A percentile compares a stretch with the other conserved stretches of the same genome.
phyloP scores from a whole-genome alignment of 371 early-diverging fungal genomes.

The Syncephalis plumigaleata region DNA sequence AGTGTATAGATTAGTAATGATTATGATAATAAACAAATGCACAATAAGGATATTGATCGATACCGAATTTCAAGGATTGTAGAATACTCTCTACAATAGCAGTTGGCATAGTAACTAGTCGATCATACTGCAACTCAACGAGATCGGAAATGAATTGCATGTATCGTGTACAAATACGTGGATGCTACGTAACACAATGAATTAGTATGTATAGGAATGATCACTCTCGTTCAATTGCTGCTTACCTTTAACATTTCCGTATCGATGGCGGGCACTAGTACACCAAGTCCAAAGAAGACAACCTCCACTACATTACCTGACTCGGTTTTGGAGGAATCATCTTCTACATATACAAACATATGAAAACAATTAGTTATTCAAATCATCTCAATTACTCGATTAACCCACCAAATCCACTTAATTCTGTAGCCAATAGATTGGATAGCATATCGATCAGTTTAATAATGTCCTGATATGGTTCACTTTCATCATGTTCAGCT shows the following conservation, averaged over 20 bases:
- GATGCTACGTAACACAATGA: conserved; percentile 24
- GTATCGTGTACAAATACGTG: conserved; percentile 45
- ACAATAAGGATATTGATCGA: conserved; percentile 16
- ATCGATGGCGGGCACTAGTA: conserved; percentile 50
- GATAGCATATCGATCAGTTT: conserved; percentile 36
- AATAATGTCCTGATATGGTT: conserved; percentile 46
- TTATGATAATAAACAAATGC: too few species aligned
- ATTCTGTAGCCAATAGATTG: conserved; percentile 34
- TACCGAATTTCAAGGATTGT: conserved; percentile 45
- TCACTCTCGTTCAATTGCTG: background rate
- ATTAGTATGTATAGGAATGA: background rate
- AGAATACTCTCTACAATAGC: conserved; percentile 34
- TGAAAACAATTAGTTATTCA: conserved; percentile 1
- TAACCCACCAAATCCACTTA: conserved; percentile 30
- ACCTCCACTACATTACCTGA: conserved; percentile 37
- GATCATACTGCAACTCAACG: conserved; percentile 47
- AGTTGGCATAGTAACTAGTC: conserved; percentile 29
- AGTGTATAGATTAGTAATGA: too few species aligned
- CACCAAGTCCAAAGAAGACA: conserved; percentile 45
- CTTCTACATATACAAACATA: conserved; percentile 9
- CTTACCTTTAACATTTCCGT: conserved; percentile 50
- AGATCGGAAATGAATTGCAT: conserved; percentile 41
- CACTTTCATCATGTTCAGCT: conserved; percentile 41
- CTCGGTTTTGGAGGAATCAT: conserved; percentile 3
- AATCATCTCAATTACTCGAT: conserved; percentile 18